phyloP scores from a whole-genome alignment of 176 grass and related monocot species.

The Oryza glumipatula region DNA sequence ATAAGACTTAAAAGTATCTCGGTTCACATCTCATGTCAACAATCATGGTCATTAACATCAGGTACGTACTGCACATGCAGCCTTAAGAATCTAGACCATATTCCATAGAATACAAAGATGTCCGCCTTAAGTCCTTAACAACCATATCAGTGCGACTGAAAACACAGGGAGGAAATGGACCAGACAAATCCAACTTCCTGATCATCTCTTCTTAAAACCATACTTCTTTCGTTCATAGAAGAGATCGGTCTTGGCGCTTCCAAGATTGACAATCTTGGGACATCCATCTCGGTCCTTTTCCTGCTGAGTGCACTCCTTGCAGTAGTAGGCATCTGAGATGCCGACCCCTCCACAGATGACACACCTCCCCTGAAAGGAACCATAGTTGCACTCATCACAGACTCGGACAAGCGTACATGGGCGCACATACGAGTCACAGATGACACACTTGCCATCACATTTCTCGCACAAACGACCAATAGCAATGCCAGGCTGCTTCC shows the following conservation, averaged over 20 bases:
- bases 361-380: slow-evolving; percentile 85
- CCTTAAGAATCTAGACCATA: background rate
- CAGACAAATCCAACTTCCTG: background rate
- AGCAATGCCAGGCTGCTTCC: slow-evolving; percentile 78
- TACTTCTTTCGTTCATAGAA: slow-evolving; percentile 79
- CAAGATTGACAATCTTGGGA: slow-evolving; percentile 86
- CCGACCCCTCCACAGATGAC: slow-evolving; percentile 82
- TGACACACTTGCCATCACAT: slow-evolving; percentile 78
- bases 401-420: slow-evolving; percentile 78
- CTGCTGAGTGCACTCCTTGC: slow-evolving; percentile 89
- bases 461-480: slow-evolving; percentile 83
- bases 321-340: slow-evolving; percentile 88
- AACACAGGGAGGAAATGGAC: background rate
- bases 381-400: slow-evolving; percentile 87
- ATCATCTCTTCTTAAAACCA: slow-evolving; percentile 61
- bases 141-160: background rate
- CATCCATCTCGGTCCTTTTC: slow-evolving; percentile 83
- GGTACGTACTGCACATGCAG: slow-evolving; percentile 3
- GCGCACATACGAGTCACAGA: slow-evolving; percentile 79
- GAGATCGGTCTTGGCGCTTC: slow-evolving; percentile 85
- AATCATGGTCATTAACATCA: slow-evolving; percentile 15
- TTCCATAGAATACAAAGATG: background rate
- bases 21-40: slow-evolving; percentile 25
- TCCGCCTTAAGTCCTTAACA: background rate
- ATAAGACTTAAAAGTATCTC: background rate